Evolutionary conservation across 192 early-diverging fungal genomes (phyloP), one percentile per base, ranked within the genome.

Genomic region (Coemansia sp.): DNA sequence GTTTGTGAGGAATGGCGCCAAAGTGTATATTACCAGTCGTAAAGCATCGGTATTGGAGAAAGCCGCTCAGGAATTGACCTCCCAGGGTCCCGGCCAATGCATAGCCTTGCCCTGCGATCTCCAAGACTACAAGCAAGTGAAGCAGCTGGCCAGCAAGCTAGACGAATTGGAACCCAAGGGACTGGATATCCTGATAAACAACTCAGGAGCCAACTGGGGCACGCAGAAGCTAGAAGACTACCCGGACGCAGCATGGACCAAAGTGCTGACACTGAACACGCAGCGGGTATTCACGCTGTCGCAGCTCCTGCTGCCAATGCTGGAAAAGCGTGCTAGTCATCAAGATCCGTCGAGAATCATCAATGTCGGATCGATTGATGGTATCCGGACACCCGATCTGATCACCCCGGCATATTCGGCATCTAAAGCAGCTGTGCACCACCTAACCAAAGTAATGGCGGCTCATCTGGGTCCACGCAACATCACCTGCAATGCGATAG

Each of bases 21-120:
- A 80, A 65, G 94, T 97, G 26, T 97, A 94, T 68, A 94, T 97
- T 63, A 86, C 88, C 31, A 88, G 87, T 20, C 83, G 94, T 55
- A 92, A 90, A 52, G 72, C 70, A 14, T 41, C 67, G 6, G 83
- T 80, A 1, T 80, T 83, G 45, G 82, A 86, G 20, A 63, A 81
- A 44, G 82, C 81, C 5, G 92, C 92, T 2, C 50, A 61, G 5
- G 87, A 88, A 49, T 78, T 96, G 52, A 89, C 65, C 55, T 58
- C 69, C 33, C 53, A 73, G 43, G 90, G 87, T 5, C 83, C 86
- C n/a, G 94, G 92, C 19, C 57, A 72, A 19, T 91, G 88, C 63
- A 79, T 90, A 51, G 68, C 88, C 0, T 55, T 94, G 16, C 81
- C 86, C 18, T 88, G 87, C 26, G 87, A 94, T 53, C 74, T 94